phyloP scores from a whole-genome alignment of 371 early-diverging fungal species.

The Mucor racemosus region DNA sequence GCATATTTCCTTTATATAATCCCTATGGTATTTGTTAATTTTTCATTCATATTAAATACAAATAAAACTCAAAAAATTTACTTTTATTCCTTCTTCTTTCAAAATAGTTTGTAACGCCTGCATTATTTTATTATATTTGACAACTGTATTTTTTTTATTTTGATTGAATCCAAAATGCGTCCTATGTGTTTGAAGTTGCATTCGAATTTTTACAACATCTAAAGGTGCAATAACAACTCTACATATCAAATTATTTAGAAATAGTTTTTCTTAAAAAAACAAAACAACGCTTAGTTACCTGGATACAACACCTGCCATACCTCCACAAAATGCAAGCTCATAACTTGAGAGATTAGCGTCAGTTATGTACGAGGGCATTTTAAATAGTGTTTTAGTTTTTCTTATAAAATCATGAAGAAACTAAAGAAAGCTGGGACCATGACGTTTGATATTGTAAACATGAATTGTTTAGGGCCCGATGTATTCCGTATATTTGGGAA shows the following conservation, averaged over 20 bases:
- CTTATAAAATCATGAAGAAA: neutral
- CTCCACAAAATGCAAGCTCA: slow-evolving; percentile 72
- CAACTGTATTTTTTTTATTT: neutral
- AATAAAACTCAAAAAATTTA: slow-evolving; percentile 22
- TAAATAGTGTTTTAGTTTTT: neutral
- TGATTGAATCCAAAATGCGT: slow-evolving; percentile 25
- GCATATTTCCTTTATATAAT: slow-evolving; percentile 93
- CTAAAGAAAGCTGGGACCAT: neutral
- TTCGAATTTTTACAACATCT: slow-evolving; percentile 92
- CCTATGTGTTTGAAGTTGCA: slow-evolving; percentile 66
- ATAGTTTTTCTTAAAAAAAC: too few species aligned
- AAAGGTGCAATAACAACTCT: slow-evolving; percentile 83
- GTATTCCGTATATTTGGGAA: neutral
- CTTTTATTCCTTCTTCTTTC: slow-evolving; percentile 77
- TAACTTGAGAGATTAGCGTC: slow-evolving; percentile 54
- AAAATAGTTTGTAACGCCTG: slow-evolving; percentile 63
- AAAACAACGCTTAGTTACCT: slow-evolving; percentile 32
- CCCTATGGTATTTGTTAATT: slow-evolving; percentile 53
- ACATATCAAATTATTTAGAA: too few species aligned
- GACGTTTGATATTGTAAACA: neutral
- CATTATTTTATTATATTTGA: slow-evolving; percentile 63
- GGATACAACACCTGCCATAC: slow-evolving; percentile 70
- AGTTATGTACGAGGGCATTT: slow-evolving; percentile 52
- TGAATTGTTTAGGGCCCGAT: slow-evolving; percentile 4
- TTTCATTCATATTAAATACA: neutral